These are phyloP conservation scores for Draba incana DNA, from an alignment of 345 rosid species.

Conservation along the genomic window DNA sequence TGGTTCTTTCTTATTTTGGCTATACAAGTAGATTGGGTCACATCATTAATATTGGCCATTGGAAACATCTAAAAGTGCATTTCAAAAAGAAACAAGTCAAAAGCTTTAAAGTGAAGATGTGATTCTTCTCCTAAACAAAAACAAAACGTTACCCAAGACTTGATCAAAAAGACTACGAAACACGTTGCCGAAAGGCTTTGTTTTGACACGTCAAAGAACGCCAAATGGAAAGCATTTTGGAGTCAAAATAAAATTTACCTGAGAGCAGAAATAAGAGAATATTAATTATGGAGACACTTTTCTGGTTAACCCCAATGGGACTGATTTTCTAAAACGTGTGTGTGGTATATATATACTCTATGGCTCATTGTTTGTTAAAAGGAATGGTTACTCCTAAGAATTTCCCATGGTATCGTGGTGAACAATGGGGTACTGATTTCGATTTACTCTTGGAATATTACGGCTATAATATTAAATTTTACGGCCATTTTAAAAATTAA, in stretches of 20 bases:
- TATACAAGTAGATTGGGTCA: neutral
- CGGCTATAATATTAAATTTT: too few relatives aligned
- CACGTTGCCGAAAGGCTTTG: neutral
- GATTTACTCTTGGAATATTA: too few relatives aligned
- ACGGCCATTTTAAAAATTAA: too few relatives aligned
- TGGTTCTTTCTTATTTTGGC: neutral
- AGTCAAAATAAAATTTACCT: neutral
- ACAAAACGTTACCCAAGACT: neutral
- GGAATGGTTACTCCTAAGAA: too few relatives aligned
- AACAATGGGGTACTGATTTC: too few relatives aligned
- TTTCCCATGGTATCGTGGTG: too few relatives aligned
- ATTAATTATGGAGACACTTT: neutral
- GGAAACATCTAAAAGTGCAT: neutral
- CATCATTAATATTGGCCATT: constrained; percentile 4
- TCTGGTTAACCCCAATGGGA: neutral
- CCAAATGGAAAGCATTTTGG: constrained; percentile 1
- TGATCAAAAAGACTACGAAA: neutral
- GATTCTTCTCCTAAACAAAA: neutral
- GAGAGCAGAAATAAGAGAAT: constrained; percentile 6
- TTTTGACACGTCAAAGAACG: constrained; percentile 4
- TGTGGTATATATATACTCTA: too few relatives aligned
- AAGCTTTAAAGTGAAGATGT: neutral
- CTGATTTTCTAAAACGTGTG: too few relatives aligned
- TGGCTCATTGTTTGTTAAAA: too few relatives aligned
- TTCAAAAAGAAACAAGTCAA: neutral